A percentile compares a stretch with the other conserved stretches of the same genome.
phyloP scores from a whole-genome alignment of 2,329 filamentous ascomycete species.

The Conoideocrella luteorostrata region DNA sequence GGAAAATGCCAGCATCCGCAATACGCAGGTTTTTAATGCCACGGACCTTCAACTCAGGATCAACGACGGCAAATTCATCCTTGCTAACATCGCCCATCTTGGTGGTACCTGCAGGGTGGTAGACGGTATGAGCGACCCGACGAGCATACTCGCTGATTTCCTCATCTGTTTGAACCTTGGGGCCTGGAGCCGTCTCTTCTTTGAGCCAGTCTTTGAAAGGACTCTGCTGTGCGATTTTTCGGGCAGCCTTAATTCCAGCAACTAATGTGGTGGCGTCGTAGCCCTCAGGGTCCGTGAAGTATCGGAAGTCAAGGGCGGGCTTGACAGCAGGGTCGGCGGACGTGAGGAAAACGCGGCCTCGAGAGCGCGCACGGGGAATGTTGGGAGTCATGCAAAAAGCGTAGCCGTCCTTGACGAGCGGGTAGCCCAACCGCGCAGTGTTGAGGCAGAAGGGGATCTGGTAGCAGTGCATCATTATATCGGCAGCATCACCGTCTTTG shows the following conservation, averaged over 20 bases:
- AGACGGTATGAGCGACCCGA: constrained; percentile 78
- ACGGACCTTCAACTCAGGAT: constrained; percentile 63
- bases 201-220: constrained; percentile 82
- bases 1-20: constrained; percentile 83
- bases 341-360: constrained; percentile 71
- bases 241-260: constrained; percentile 69
- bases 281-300: constrained; percentile 81
- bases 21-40: constrained; percentile 71
- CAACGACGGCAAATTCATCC: constrained; percentile 74
- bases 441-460: constrained; percentile 90
- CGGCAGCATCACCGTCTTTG: constrained; percentile 68
- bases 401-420: constrained; percentile 57
- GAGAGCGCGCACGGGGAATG: constrained; percentile 75
- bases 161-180: constrained; percentile 67
- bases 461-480: constrained; percentile 96
- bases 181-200: constrained; percentile 73
- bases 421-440: constrained; percentile 72
- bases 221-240: constrained; percentile 64
- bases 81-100: constrained; percentile 74
- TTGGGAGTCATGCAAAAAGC: constrained; percentile 94
- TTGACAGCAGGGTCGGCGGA: constrained; percentile 70
- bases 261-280: constrained; percentile 80
- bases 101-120: constrained; percentile 83
- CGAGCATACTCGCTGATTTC: constrained; percentile 77
- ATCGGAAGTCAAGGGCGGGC: constrained; percentile 80